These are phyloP conservation scores for Neofusicoccum umdonicola DNA, from an alignment of 2,329 filamentous ascomycete species.

Conservation along the genomic window DNA sequence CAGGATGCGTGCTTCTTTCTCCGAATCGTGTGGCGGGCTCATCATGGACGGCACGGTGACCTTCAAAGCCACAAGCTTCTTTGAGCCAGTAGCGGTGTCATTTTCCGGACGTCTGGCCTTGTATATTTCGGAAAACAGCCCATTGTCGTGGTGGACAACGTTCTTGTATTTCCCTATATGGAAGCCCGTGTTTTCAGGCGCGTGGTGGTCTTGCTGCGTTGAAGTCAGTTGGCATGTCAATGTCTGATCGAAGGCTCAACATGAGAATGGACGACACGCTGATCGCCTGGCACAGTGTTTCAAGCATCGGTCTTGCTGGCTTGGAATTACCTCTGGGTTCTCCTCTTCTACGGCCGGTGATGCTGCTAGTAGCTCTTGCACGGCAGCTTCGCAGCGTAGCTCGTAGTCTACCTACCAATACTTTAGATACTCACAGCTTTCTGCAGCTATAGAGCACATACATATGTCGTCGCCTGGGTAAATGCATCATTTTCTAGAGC, in stretches of 20 bases:
- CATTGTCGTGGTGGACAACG: constrained; percentile 59
- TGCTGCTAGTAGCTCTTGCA: constrained; percentile 2
- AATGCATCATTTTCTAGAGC: constrained; percentile 65
- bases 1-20: constrained; percentile 76
- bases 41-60: constrained; percentile 73
- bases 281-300: not conserved
- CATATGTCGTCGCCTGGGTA: constrained; percentile 56
- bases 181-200: constrained; percentile 1
- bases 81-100: constrained; percentile 26
- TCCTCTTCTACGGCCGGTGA: not conserved
- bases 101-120: constrained; percentile 52
- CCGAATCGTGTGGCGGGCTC: constrained; percentile 77
- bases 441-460: constrained; percentile 35
- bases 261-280: not conserved
- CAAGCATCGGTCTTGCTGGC: not conserved
- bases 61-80: constrained; percentile 68
- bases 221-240: not conserved
- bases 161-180: constrained; percentile 55
- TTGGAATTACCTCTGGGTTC: constrained; percentile 4
- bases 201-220: not conserved
- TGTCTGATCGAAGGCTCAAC: not conserved
- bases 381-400: constrained; percentile 22
- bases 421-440: constrained; percentile 21
- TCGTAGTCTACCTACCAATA: constrained; percentile 35
- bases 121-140: constrained; percentile 82